These are phyloP conservation scores for Kwoniella sp. DNA, from an alignment of 768 basidiomycete species.

Conservation along the genomic window DNA sequence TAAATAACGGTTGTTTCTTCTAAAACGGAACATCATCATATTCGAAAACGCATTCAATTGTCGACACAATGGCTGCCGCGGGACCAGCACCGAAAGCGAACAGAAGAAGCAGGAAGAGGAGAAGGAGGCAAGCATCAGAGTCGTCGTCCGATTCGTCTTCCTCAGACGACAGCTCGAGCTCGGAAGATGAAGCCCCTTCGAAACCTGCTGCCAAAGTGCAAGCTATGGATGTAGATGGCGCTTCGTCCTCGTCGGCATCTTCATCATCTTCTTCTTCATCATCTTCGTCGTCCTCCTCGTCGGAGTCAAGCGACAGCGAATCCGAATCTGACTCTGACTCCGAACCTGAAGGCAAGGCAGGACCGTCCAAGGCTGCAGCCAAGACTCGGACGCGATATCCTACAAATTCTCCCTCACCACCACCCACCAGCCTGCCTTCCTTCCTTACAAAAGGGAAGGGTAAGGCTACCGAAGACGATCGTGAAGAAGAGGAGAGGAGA, in stretches of 20 bases:
- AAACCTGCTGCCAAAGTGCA: background rate
- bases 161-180: conserved; percentile 21
- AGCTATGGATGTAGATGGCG: conserved; percentile 18
- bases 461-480: conserved; percentile 4
- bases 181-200: conserved; percentile 15
- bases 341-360: conserved; percentile 22
- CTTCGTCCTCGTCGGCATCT: conserved; percentile 28
- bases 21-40: background rate
- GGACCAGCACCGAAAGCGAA: conserved; percentile 22
- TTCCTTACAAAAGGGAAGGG: conserved; percentile 35
- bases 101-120: conserved; percentile 20
- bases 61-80: conserved; percentile 12
- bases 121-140: conserved; percentile 34
- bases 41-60: no score
- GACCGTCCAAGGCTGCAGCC: conserved; percentile 11
- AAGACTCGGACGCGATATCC: conserved; percentile 27
- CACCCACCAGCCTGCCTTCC: conserved; percentile 37
- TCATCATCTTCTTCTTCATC: conserved; percentile 20
- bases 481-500: conserved; percentile 38
- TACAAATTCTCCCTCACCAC: conserved; percentile 41
- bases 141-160: conserved; percentile 31
- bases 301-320: conserved; percentile 25
- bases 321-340: conserved; percentile 44
- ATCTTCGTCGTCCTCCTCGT: conserved; percentile 20
- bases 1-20: no score